Evolutionary conservation across 495 filamentous ascomycete species (phyloP).

Genomic region (Endocarpon pusillum): DNA sequence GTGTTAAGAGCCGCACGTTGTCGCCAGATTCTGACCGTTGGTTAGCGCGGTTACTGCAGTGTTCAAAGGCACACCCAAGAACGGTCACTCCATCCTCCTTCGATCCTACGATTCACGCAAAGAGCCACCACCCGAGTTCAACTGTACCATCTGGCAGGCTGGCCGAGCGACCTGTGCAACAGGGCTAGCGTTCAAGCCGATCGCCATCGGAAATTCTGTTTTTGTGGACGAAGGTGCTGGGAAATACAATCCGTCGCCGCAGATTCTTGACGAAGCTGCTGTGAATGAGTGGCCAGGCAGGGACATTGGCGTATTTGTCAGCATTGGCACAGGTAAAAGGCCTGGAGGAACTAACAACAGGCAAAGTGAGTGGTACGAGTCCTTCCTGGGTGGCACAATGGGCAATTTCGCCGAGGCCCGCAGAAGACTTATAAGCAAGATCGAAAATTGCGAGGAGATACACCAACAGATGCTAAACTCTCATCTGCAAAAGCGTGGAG

Average conservation of each 20-base stretch:
- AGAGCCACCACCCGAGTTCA: slow-evolving; percentile 73
- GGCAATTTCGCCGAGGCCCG: slow-evolving; percentile 83
- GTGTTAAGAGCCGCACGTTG: no score
- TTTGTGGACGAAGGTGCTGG: slow-evolving; percentile 90
- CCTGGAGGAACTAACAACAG: slow-evolving; percentile 51
- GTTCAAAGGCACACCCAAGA: slow-evolving; percentile 60
- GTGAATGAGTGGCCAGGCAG: slow-evolving; percentile 89
- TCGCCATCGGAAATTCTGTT: slow-evolving; percentile 79
- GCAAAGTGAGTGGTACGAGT: slow-evolving; percentile 77
- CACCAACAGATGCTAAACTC: slow-evolving; percentile 71
- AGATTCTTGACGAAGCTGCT: slow-evolving; percentile 74
- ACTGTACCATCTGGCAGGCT: slow-evolving; percentile 91
- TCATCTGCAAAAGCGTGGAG: slow-evolving; percentile 55
- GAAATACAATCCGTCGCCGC: slow-evolving; percentile 77
- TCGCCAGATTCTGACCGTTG: slow-evolving; percentile 18
- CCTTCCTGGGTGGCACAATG: slow-evolving; percentile 53
- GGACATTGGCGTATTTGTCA: slow-evolving; percentile 77
- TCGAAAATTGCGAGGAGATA: slow-evolving; percentile 85
- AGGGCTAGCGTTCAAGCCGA: slow-evolving; percentile 85
- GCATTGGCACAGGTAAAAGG: slow-evolving; percentile 80
- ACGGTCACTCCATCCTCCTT: slow-evolving; percentile 50
- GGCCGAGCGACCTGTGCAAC: slow-evolving; percentile 89
- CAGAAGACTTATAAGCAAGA: slow-evolving; percentile 65
- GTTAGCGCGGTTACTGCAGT: slow-evolving; percentile 74
- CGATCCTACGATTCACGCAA: slow-evolving; percentile 89